Evolutionary conservation across 2,329 filamentous ascomycete species (phyloP).

Genomic region (Scolecobasidium constrictum): DNA sequence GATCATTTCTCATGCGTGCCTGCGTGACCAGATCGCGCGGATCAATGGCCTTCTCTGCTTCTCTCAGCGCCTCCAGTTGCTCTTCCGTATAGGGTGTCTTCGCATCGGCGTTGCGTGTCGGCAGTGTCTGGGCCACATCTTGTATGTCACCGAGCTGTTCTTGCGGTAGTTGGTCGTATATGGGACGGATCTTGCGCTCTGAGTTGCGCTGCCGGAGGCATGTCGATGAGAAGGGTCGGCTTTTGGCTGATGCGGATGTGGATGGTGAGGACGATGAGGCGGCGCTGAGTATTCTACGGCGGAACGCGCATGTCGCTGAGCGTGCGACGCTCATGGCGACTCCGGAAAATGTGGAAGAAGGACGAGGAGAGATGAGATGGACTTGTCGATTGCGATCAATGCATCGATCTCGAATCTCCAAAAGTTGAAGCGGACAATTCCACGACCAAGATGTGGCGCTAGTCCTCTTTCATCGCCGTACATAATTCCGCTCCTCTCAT

Average conservation of each 20-base stretch:
- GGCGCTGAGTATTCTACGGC: conserved; percentile 9
- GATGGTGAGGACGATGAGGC: background rate
- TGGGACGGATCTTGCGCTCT: background rate
- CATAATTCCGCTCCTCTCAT: background rate
- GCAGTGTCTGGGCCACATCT: background rate
- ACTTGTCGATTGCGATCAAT: too few relatives aligned
- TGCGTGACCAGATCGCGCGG: conserved; percentile 63
- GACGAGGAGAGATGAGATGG: background rate
- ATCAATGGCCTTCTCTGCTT: conserved; percentile 67
- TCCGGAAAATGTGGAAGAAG: background rate
- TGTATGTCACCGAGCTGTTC: conserved; percentile 5
- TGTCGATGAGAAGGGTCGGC: conserved; percentile 4
- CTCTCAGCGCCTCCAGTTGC: conserved; percentile 72
- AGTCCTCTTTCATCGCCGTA: too few relatives aligned
- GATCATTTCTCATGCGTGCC: conserved; percentile 60
- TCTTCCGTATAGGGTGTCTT: conserved; percentile 69
- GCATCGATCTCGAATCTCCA: background rate
- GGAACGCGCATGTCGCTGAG: conserved; percentile 29
- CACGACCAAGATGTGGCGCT: too few relatives aligned
- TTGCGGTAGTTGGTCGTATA: conserved; percentile 3
- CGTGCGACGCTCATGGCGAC: conserved; percentile 31
- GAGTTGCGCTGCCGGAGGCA: background rate
- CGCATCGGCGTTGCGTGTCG: background rate
- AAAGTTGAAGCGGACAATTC: background rate
- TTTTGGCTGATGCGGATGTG: background rate